Percentiles rank a stretch among this genome's conserved stretches.
Conservation (phyloP, 306 rosid genomes). For the Psophocarpus tetragonolobus region DNA sequence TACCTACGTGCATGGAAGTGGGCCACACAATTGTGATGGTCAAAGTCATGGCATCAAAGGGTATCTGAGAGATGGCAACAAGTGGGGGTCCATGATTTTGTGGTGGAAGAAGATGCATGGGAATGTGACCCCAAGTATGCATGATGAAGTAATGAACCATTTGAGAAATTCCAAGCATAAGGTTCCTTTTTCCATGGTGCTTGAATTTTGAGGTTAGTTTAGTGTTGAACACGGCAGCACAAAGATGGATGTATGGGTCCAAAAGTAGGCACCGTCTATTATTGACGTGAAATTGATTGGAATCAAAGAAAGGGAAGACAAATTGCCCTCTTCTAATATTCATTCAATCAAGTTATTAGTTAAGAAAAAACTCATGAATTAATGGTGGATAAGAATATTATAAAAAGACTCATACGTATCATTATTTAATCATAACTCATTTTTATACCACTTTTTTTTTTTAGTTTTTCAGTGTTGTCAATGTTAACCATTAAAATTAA, state of each 20-base stretch:
- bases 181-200: slow-evolving; percentile 35
- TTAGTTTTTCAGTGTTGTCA: not conserved
- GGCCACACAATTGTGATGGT: slow-evolving; percentile 27
- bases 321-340: slow-evolving; percentile 35
- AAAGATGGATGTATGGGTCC: slow-evolving; percentile 52
- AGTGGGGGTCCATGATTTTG: slow-evolving; percentile 31
- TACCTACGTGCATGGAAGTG: slow-evolving; percentile 51
- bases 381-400: too few species aligned
- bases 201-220: slow-evolving; percentile 51
- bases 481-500: not conserved
- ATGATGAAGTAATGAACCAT: slow-evolving; percentile 5
- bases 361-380: too few species aligned
- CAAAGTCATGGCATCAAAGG: slow-evolving; percentile 26
- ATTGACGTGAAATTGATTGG: slow-evolving; percentile 51
- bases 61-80: not conserved
- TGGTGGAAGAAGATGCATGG: slow-evolving; percentile 29
- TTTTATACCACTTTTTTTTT: too few species aligned
- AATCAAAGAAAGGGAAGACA: slow-evolving; percentile 35
- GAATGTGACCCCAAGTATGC: slow-evolving; percentile 26
- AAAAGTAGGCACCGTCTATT: slow-evolving; percentile 91
- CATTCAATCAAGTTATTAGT: too few species aligned
- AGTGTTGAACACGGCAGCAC: slow-evolving; percentile 70
- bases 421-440: too few species aligned
- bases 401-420: too few species aligned
- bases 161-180: slow-evolving; percentile 36